Evolutionary conservation across 2,329 filamentous ascomycete species (phyloP).

Genomic region (Pseudophaeomoniella oleicola): DNA sequence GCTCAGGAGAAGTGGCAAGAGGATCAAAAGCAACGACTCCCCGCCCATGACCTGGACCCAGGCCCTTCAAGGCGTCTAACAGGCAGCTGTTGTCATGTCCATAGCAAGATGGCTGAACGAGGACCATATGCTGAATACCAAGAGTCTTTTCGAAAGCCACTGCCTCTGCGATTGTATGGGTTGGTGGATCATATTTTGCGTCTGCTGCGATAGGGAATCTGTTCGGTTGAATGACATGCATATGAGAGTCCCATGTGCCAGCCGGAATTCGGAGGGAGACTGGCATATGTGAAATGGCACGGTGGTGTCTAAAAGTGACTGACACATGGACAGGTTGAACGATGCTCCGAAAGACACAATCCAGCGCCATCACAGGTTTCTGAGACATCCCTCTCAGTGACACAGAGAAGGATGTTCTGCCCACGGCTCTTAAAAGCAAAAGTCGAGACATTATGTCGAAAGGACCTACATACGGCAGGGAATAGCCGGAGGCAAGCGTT

Average conservation of each 20-base stretch:
- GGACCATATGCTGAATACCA: conserved; percentile 40
- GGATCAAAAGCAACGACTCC: conserved; percentile 45
- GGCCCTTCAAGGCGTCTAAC: conserved; percentile 34
- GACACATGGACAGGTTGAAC: no score
- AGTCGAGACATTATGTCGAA: no score
- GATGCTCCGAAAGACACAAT: no score
- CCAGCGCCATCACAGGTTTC: no score
- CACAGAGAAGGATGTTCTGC: no score
- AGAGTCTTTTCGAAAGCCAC: conserved; percentile 35
- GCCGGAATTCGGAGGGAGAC: no score
- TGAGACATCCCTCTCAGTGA: no score
- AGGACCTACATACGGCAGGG: no score
- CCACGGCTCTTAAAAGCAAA: no score
- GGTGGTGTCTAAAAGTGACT: no score
- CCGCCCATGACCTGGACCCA: conserved; percentile 36
- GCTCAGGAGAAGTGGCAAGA: conserved; percentile 18
- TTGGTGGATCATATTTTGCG: conserved; percentile 37
- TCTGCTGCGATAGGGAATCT: conserved; percentile 31
- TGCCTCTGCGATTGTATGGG: conserved; percentile 37
- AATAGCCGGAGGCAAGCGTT: no score
- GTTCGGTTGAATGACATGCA: conserved; percentile 45
- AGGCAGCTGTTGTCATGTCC: conserved; percentile 45
- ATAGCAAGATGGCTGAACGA: conserved; percentile 50
- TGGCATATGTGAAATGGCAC: no score
- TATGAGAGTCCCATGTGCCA: conserved; percentile 46